Base-by-base conservation (phyloP, 306 rosid genomes). In the Cucurbita maxima region DNA sequence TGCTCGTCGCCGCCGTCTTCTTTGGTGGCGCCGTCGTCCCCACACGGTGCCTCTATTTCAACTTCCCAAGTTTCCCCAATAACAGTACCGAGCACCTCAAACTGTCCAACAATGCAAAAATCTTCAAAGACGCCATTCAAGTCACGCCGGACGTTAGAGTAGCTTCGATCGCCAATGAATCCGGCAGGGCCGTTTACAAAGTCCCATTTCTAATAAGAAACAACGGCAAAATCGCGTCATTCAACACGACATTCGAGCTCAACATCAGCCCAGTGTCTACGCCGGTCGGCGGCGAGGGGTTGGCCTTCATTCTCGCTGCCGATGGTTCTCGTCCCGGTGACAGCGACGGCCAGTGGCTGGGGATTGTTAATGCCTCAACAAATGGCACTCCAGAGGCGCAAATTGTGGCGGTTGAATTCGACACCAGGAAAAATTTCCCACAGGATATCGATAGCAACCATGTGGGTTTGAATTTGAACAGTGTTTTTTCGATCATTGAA, bases 371-470 rank as follows among this genome's bases (percentile, higher is more conserved):
- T 44, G 25, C 54, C 4, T 5, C 50, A 1, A 78, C 87, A 7
- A 88, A 87, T 56, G 96, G 92, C 72, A 80, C 86, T 22, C 41
- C 81, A n/a, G 43, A 40, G 58, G 80, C 84, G 4, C 36, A 22
- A 40, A 81, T 87, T 25, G 75, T 89, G 9, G 97, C 93, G 1
- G 83, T 91, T 2, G 97, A 91, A 51, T 89, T 91, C 8, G 97
- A 91, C 80, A 89, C 96, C 4, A 78, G 78, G 22, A 76, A 83
- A 58, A 91, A 82, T 72, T 88, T 56, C 12, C 16, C 30, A 6
- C 74, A 87, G 48, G 90, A 88, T 45, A 62, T 84, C 2, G 88
- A 91, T 25, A 63, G 58, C 45, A 80, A 86, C 75, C 96, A 91
- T 51, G 87, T 89, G 75, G 97, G 96, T 1, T 76, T 91, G 79